These are phyloP conservation scores for Secale cereale DNA, from an alignment of 176 grass and related monocot species.

Conservation along the genomic window DNA sequence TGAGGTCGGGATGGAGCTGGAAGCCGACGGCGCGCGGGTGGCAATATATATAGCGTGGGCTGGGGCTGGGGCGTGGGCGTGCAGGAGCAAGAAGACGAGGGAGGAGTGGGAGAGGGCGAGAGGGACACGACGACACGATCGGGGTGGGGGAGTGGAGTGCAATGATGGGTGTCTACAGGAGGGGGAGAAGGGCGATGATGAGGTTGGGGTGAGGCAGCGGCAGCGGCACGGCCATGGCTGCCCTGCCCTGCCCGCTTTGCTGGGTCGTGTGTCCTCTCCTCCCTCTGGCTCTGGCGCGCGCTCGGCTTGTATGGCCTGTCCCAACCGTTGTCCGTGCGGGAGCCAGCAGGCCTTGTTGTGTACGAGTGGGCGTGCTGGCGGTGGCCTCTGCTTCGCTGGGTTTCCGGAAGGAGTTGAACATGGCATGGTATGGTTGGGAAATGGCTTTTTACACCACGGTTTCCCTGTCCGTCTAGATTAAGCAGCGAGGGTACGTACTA, in stretches of 20 bases:
- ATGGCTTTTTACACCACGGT: not conserved
- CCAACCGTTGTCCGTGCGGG: not conserved
- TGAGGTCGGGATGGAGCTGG: not conserved
- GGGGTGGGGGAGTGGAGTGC: slow-evolving; percentile 6
- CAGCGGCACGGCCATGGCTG: slow-evolving; percentile 31
- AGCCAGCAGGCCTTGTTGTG: slow-evolving; percentile 15
- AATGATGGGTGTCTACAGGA: slow-evolving; percentile 89
- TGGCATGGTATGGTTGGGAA: not conserved
- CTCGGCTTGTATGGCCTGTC: not conserved
- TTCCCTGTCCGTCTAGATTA: not conserved
- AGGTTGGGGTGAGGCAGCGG: slow-evolving; percentile 34
- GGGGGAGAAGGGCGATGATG: slow-evolving; percentile 70
- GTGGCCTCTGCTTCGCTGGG: not conserved
- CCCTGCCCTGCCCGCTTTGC: slow-evolving; percentile 12
- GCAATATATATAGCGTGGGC: slow-evolving; percentile 19
- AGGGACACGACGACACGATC: slow-evolving; percentile 20
- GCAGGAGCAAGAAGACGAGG: slow-evolving; percentile 7
- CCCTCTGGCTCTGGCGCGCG: not conserved
- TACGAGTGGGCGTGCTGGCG: slow-evolving; percentile 12
- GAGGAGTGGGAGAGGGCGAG: not conserved
- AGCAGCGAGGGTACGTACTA: not conserved
- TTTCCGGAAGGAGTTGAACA: not conserved
- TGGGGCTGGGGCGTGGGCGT: not conserved
- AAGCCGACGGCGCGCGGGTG: not conserved
- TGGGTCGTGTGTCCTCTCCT: not conserved